Conservation (phyloP, 1,284 basidiomycete species). For the Pseudozyma tsukubaensis region DNA sequence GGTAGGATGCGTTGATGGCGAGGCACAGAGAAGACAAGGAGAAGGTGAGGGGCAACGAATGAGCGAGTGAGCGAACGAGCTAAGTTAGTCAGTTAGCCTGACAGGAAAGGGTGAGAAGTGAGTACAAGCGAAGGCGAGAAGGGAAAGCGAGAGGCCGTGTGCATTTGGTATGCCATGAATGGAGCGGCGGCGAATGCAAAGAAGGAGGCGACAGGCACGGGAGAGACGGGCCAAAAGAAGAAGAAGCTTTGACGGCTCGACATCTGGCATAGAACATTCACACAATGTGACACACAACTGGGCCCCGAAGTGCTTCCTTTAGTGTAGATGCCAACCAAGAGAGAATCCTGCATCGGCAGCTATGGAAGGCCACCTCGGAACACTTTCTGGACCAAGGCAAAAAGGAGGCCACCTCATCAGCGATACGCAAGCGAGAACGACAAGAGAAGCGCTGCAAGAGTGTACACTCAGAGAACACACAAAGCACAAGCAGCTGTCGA, state of each 20-base stretch:
- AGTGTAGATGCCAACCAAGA: too few relatives aligned
- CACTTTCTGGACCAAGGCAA: not conserved
- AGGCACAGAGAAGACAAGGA: too few relatives aligned
- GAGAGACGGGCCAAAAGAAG: not conserved
- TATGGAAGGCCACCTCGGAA: too few relatives aligned
- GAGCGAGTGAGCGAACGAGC: too few relatives aligned
- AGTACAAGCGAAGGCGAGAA: not conserved
- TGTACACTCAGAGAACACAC: not conserved
- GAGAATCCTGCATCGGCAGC: not conserved
- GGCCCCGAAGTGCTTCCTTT: too few relatives aligned
- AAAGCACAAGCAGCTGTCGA: not conserved
- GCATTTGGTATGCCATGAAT: not conserved
- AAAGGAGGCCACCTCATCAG: too few relatives aligned
- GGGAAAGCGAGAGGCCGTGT: slow-evolving; percentile 15
- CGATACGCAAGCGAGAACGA: too few relatives aligned
- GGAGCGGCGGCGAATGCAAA: slow-evolving; percentile 14
- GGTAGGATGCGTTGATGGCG: too few relatives aligned
- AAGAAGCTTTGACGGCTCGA: not conserved
- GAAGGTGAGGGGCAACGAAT: too few relatives aligned
- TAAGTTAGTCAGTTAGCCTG: not conserved
- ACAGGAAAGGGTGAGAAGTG: too few relatives aligned
- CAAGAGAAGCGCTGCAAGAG: too few relatives aligned
- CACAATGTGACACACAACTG: not conserved
- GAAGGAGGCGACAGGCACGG: not conserved
- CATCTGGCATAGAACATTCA: not conserved